Conservation (phyloP, 2,329 filamentous ascomycete genomes). For the Aureobasidium vineae region DNA sequence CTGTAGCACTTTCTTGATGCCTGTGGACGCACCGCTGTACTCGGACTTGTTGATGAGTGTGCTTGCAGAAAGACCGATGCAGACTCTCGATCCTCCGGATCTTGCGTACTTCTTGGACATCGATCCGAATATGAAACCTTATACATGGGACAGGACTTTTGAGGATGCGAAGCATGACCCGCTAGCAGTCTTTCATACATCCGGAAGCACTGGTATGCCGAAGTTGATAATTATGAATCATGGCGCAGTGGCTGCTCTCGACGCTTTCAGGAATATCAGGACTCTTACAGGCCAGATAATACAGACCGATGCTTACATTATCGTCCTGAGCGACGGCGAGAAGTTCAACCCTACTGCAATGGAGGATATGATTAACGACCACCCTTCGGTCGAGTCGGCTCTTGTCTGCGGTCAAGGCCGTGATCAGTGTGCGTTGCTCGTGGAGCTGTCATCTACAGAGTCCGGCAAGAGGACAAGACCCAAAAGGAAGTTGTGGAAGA, state of each 20-base stretch:
- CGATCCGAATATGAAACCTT: not conserved
- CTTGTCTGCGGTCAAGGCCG: constrained; percentile 38
- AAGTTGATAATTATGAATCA: constrained; percentile 44
- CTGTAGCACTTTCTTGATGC: not conserved
- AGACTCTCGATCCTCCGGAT: not conserved
- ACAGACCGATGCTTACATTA: constrained; percentile 26
- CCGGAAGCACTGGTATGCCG: constrained; percentile 46
- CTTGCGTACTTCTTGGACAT: not conserved
- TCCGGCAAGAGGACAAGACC: constrained; percentile 8
- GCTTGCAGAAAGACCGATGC: constrained; percentile 1
- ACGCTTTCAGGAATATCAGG: constrained; percentile 42
- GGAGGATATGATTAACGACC: constrained; percentile 36
- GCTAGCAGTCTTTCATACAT: constrained; percentile 46
- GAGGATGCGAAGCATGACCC: constrained; percentile 35
- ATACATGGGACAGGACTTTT: not conserved
- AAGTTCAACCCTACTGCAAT: constrained; percentile 34
- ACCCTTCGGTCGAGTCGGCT: constrained; percentile 35
- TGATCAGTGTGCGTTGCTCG: constrained; percentile 35
- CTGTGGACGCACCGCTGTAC: not conserved
- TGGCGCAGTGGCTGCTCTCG: constrained; percentile 39
- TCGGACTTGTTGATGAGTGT: not conserved
- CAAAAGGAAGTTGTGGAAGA: constrained; percentile 40
- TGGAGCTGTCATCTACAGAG: constrained; percentile 33
- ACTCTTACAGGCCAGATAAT: constrained; percentile 27
- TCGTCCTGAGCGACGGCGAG: constrained; percentile 36